phyloP scores from a whole-genome alignment of 2,329 filamentous ascomycete species.

The Arthrocladium fulminans region DNA sequence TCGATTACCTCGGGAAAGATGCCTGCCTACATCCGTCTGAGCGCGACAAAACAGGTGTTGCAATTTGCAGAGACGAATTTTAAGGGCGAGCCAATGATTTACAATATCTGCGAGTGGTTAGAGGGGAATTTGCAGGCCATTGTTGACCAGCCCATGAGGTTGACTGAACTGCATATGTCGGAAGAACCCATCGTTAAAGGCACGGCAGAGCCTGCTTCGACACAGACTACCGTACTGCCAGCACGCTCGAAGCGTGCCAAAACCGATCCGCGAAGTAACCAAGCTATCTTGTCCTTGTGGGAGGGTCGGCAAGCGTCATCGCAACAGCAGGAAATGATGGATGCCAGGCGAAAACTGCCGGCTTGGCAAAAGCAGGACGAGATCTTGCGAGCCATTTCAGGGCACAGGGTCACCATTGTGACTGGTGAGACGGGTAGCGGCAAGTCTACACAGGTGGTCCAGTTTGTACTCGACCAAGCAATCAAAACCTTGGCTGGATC shows the following conservation, averaged over 20 bases:
- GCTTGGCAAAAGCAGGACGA: constrained; percentile 76
- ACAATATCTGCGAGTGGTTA: constrained; percentile 82
- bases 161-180: constrained; percentile 71
- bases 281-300: constrained; percentile 55
- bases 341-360: constrained; percentile 63
- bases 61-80: constrained; percentile 61
- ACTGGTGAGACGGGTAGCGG: constrained; percentile 94
- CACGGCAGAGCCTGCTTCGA: neutral
- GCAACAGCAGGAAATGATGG: constrained; percentile 65
- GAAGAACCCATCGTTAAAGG: neutral
- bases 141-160: constrained; percentile 70
- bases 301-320: constrained; percentile 54
- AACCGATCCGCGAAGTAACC: constrained; percentile 14
- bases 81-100: constrained; percentile 81
- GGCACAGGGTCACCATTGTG: constrained; percentile 86
- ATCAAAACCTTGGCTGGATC: constrained; percentile 67
- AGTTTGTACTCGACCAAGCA: constrained; percentile 88
- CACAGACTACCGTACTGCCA: neutral
- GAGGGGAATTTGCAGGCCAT: constrained; percentile 76
- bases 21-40: constrained; percentile 88
- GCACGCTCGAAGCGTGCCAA: neutral
- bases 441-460: constrained; percentile 93
- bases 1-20: constrained; percentile 49
- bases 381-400: constrained; percentile 65
- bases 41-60: constrained; percentile 69